Evolutionary conservation across 371 early-diverging fungal species (phyloP).

Genomic region (Lichtheimia ornata): DNA sequence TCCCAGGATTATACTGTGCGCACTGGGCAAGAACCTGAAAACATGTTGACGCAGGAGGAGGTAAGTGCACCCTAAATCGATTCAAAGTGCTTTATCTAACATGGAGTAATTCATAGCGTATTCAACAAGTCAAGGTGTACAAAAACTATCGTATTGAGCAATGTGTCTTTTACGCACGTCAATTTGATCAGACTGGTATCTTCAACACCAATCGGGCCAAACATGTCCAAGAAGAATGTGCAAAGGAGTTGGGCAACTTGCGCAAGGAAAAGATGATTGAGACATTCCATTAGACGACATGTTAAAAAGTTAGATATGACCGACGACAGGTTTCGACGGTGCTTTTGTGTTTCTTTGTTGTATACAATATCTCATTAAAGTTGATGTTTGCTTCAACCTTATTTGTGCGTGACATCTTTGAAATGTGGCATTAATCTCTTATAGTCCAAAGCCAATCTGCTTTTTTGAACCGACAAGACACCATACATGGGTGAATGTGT

Average conservation of each 20-base stretch:
- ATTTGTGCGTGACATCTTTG: too few relatives aligned
- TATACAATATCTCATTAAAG: too few relatives aligned
- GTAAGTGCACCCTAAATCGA: slow-evolving; percentile 5
- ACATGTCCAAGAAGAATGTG: slow-evolving; percentile 41
- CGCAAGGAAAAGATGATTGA: slow-evolving; percentile 37
- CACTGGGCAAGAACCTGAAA: slow-evolving; percentile 30
- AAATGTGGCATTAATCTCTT: too few relatives aligned
- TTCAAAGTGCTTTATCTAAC: not conserved
- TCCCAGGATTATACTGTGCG: slow-evolving; percentile 35
- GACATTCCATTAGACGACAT: not conserved
- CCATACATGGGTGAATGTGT: too few relatives aligned
- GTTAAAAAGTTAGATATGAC: not conserved
- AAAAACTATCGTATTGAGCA: slow-evolving; percentile 40
- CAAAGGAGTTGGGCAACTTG: slow-evolving; percentile 30
- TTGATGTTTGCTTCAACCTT: not conserved
- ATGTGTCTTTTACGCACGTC: slow-evolving; percentile 44
- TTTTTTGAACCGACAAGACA: too few relatives aligned
- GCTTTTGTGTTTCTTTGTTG: not conserved
- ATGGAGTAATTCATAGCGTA: slow-evolving; percentile 12
- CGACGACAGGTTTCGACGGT: slow-evolving; percentile 5
- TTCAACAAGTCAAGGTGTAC: slow-evolving; percentile 26
- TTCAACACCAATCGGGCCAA: slow-evolving; percentile 27
- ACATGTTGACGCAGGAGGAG: slow-evolving; percentile 24
- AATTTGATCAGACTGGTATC: slow-evolving; percentile 28
- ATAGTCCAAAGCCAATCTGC: too few relatives aligned